These are phyloP conservation scores for Stemphylium vesicarium DNA, from an alignment of 2,329 filamentous ascomycete genomes.

Conservation along the genomic window DNA sequence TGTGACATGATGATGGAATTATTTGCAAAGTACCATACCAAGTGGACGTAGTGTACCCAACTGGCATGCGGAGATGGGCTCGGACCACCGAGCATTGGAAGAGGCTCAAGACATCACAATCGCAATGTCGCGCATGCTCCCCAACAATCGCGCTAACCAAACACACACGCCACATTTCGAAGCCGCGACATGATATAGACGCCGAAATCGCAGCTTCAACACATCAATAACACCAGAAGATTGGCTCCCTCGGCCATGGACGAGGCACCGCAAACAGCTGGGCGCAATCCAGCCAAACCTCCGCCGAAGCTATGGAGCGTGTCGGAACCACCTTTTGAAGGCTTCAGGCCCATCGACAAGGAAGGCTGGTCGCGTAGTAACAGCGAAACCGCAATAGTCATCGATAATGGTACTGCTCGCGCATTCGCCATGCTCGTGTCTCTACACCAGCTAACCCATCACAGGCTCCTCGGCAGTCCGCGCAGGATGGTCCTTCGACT, in stretches of 20 bases:
- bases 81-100: slow-evolving; percentile 27
- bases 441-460: slow-evolving; percentile 19
- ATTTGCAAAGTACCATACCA: neutral
- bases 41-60: neutral
- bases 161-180: slow-evolving; percentile 18
- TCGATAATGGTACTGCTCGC: slow-evolving; percentile 81
- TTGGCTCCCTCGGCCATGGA: slow-evolving; percentile 49
- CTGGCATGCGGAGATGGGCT: slow-evolving; percentile 26
- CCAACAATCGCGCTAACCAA: slow-evolving; percentile 24
- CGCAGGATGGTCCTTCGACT: slow-evolving; percentile 95
- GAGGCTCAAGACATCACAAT: slow-evolving; percentile 25
- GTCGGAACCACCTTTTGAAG: slow-evolving; percentile 66
- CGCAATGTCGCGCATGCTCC: slow-evolving; percentile 23
- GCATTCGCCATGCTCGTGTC: slow-evolving; percentile 1
- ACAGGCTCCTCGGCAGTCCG: slow-evolving; percentile 85
- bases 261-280: slow-evolving; percentile 49
- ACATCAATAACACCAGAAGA: slow-evolving; percentile 17
- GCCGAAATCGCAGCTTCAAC: slow-evolving; percentile 11
- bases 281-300: slow-evolving; percentile 60
- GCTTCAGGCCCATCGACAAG: slow-evolving; percentile 62
- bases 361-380: slow-evolving; percentile 75
- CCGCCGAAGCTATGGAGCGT: slow-evolving; percentile 60
- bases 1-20: slow-evolving; percentile 5
- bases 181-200: slow-evolving; percentile 37
- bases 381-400: slow-evolving; percentile 78